A percentile compares a stretch with the other conserved stretches of the same genome.
phyloP scores from a whole-genome alignment of 345 rosid species.

The Noccaea caerulescens region DNA sequence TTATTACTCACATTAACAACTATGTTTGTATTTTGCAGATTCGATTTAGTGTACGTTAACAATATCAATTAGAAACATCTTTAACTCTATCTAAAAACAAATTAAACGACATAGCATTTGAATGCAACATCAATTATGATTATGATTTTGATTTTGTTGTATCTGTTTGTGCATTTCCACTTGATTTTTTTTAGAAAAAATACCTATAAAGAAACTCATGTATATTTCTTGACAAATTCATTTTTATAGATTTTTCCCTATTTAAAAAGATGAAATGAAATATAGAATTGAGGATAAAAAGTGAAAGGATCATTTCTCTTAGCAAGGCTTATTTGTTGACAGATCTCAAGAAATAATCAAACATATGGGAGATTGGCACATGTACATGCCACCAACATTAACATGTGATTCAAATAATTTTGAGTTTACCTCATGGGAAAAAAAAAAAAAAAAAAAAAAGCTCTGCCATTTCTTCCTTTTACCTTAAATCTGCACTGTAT shows the following conservation, averaged over 20 bases:
- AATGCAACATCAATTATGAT: no score
- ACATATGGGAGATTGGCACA: conserved; percentile 28
- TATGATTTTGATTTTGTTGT: no score
- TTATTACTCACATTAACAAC: no score
- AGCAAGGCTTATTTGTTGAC: background rate
- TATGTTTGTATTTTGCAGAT: no score
- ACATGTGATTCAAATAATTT: conserved; percentile 33
- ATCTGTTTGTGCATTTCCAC: no score
- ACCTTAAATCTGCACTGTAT: background rate
- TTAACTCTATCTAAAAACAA: no score
- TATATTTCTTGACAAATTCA: background rate
- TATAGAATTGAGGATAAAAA: background rate
- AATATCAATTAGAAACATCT: no score
- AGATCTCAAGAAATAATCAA: conserved; percentile 3
- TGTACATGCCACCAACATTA: conserved; percentile 30
- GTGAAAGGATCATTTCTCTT: background rate
- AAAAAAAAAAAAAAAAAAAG: background rate
- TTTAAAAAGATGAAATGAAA: background rate
- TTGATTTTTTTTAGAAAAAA: no score
- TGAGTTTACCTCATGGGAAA: background rate
- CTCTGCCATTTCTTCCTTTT: background rate
- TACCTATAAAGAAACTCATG: background rate
- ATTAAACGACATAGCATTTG: no score
- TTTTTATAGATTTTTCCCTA: background rate
- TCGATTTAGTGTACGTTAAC: no score